These are phyloP conservation scores for Yamadazyma spencermartinsiae DNA, from an alignment of 1,139 yeast genomes.

Conservation along the genomic window DNA sequence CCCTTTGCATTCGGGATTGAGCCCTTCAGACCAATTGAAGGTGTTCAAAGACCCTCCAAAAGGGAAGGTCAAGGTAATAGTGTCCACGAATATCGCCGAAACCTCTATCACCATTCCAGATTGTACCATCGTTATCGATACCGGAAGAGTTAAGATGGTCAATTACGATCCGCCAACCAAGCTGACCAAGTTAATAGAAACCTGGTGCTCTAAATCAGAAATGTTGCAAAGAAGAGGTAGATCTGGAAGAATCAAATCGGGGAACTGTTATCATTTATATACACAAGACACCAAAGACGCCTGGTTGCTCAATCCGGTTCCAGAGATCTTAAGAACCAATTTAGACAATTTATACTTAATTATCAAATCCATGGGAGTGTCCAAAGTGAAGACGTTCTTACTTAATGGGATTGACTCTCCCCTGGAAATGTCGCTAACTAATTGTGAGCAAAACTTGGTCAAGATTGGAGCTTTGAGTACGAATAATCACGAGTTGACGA, in stretches of 20 bases:
- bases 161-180: constrained; percentile 67
- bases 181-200: constrained; percentile 71
- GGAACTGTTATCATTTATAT: constrained; percentile 79
- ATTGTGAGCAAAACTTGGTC: constrained; percentile 61
- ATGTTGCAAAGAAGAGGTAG: constrained; percentile 94
- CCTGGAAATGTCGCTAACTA: constrained; percentile 51
- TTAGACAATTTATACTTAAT: constrained; percentile 78
- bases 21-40: constrained; percentile 76
- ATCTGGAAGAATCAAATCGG: constrained; percentile 92
- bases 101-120: constrained; percentile 92
- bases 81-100: constrained; percentile 86
- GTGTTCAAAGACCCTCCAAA: constrained; percentile 59
- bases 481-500: constrained; percentile 59
- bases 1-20: constrained; percentile 86
- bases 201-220: constrained; percentile 90
- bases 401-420: constrained; percentile 85
- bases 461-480: constrained; percentile 70
- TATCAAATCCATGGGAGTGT: constrained; percentile 87
- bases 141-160: constrained; percentile 81
- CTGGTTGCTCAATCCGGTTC: constrained; percentile 76
- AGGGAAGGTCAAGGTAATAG: constrained; percentile 73
- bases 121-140: constrained; percentile 87
- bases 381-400: constrained; percentile 67
- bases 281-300: constrained; percentile 58
- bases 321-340: constrained; percentile 84